Evolutionary conservation across 2,329 filamentous ascomycete genomes (phyloP).

Genomic region (Bipolaris gigantea): DNA sequence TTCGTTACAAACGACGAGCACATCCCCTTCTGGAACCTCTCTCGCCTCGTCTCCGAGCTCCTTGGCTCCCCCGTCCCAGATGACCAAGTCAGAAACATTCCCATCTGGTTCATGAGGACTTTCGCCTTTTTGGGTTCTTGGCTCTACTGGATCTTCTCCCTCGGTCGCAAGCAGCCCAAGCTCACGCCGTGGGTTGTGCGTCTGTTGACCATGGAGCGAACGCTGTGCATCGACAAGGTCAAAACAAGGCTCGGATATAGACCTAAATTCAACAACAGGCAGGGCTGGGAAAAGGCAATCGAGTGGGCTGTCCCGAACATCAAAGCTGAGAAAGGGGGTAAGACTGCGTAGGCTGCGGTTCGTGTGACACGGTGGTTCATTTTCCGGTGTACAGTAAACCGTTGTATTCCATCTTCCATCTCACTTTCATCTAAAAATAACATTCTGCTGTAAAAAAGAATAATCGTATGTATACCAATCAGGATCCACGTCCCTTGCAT

Average conservation of each 20-base stretch:
- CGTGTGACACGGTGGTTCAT: background rate
- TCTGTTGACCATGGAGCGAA: background rate
- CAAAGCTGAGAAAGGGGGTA: background rate
- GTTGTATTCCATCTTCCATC: too few relatives aligned
- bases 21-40: background rate
- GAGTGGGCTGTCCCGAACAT: background rate
- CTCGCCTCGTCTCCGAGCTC: background rate
- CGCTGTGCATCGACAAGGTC: background rate
- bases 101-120: background rate
- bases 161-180: background rate
- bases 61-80: background rate
- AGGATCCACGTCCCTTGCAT: too few relatives aligned
- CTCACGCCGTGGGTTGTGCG: background rate
- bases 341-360: background rate
- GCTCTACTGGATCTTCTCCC: background rate
- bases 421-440: too few relatives aligned
- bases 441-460: too few relatives aligned
- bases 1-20: background rate
- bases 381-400: too few relatives aligned
- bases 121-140: background rate
- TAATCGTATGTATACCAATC: too few relatives aligned
- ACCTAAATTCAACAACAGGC: background rate
- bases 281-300: background rate
- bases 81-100: background rate
- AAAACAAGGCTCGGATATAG: background rate